Conservation (phyloP, 1,284 basidiomycete species). For the Cryptococcus deneoformans region DNA sequence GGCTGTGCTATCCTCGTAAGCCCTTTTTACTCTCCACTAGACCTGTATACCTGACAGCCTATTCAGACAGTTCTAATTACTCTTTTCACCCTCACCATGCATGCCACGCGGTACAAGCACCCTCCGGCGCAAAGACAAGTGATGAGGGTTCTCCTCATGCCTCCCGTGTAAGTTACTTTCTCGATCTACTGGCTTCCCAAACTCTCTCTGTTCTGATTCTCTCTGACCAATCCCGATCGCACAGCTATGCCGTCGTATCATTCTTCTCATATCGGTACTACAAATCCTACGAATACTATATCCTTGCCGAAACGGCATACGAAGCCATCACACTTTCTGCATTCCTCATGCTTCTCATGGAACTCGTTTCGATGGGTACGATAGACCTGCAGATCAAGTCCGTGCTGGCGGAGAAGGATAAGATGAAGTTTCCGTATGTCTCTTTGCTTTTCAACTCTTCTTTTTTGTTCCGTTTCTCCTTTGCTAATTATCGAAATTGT, state of each 20-base stretch:
- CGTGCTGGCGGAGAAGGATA: conserved; percentile 75
- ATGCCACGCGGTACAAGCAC: conserved; percentile 38
- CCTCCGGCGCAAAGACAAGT: conserved; percentile 43
- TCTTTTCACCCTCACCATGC: conserved; percentile 33
- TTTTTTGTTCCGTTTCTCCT: conserved; percentile 58
- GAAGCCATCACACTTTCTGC: conserved; percentile 32
- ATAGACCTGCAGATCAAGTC: conserved; percentile 59
- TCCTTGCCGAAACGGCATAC: conserved; percentile 57
- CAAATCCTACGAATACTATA: conserved; percentile 59
- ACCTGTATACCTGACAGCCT: neutral
- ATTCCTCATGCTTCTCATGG: conserved; percentile 65
- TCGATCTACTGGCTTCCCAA: neutral
- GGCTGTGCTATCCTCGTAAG: neutral
- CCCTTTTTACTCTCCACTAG: neutral
- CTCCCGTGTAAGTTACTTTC: conserved; percentile 21
- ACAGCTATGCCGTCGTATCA: conserved; percentile 70
- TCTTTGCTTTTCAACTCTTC: conserved; percentile 42
- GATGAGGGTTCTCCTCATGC: conserved; percentile 48
- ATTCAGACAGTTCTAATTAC: conserved; percentile 36
- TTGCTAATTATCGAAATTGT: conserved; percentile 2
- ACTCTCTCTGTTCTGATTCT: neutral
- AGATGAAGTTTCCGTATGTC: conserved; percentile 67
- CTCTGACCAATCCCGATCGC: neutral
- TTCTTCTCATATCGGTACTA: conserved; percentile 86
- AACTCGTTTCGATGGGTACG: conserved; percentile 72